Evolutionary conservation across 1,139 yeast genomes (phyloP), one percentile per base, ranked within the genome.

Genomic region (Pichia sp.): DNA sequence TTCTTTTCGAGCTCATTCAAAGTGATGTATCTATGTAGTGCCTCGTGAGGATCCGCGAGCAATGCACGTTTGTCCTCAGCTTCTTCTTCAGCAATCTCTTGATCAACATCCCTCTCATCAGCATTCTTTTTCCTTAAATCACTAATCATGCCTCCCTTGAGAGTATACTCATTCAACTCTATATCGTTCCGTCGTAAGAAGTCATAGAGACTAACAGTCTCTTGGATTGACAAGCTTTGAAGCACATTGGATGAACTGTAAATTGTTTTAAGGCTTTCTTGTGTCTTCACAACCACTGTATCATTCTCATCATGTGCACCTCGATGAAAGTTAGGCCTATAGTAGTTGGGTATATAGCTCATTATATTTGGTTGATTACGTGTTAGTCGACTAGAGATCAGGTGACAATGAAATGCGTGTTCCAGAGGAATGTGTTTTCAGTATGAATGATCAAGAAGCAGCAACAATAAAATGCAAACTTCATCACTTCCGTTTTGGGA

Each of bases 131-230:
- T 17, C 15, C 18, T 21, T n/a, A 7, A 14, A 11, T n/a, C 20
- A 14, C 9, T 25, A 4, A 12, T 6, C 5, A 25, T n/a, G n/a
- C n/a, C 6, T 25, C 8, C 12, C 6, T 25, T n/a, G 2, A 17
- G 10, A 11, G 12, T 20, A 15, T 30, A 27, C 1, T 26, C 27
- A 2, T 32, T 28, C 21, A 39, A 11, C 11, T 33, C 33, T 8
- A 33, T 18, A 5, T 24, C 35, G 18, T 31, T 34, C 1, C 29
- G 13, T 14, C 11, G 8, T 6, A 42, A 18, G 3, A 42, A n/a
- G 19, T 32, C 30, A 10, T 27, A 26, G 3, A 42, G 17, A 24
- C 42, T 39, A 3, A 8, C 24, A 0, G 41, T 34, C 19, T 40
- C 40, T 8, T 28, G 22, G 30, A 34, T 41, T 7, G 19, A n/a